Base-by-base conservation (phyloP, 2,329 filamentous ascomycete species). In the Diatrype stigma region DNA sequence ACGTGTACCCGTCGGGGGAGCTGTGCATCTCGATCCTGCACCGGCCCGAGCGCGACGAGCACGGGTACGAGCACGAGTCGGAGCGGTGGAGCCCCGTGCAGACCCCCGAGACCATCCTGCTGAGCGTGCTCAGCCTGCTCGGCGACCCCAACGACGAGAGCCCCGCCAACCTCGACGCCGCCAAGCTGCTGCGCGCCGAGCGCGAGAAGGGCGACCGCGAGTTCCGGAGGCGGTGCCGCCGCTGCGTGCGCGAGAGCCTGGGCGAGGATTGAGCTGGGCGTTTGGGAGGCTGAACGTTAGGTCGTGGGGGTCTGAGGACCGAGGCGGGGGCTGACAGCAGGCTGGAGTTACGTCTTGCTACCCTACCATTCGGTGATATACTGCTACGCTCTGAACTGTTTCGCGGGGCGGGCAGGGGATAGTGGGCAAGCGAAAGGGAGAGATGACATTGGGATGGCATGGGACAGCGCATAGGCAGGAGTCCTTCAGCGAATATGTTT, bases 11-110 rank as follows among this genome's bases (percentile, higher is more conserved):
- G 7, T 84, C 82, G 65, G 94, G 94, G 63, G 84, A 87, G 58
- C 89, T 99, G 51, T 99, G 94, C 78, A 97, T 99, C 69, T 95
- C 89, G 42, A 99, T 99, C 73, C 80, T 99, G 40, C 94, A 99
- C 70, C 89, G 93, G 12, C 93, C 94, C 4, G 92, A 90, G 73
- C 92, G 96, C 65, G 94, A 99, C 67, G 85, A 89, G 66, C 94
- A 89, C 71, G 93, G 93, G 48, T 99, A 99, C 74, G 94, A 99
- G 71, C 81, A 82, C 23, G 92, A 91, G 16, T 80, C 84, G 28
- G 94, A 99, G 78, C 84, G 94, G 54, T 99, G 94, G 94, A 89
- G 82, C 52, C 94, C 94, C 26, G 93, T 97, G 2, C 94, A 97
- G 71, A 92, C 88, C 12, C 92, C 93, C 48, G 93, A 96, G 77